Base-by-base conservation (phyloP, 106 monocot species). In the Allium sativum region DNA sequence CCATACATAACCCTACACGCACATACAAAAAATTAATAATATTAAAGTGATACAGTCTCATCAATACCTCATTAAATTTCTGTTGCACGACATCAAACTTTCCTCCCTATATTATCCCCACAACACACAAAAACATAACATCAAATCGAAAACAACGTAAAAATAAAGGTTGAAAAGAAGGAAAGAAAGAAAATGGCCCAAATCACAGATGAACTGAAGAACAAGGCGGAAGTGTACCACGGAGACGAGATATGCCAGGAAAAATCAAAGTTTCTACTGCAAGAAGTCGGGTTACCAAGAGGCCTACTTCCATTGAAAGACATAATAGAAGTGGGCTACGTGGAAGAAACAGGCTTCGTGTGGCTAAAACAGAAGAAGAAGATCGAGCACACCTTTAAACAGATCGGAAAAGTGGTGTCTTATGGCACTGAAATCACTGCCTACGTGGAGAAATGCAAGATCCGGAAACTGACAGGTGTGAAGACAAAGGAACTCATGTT, bases 281-380 rank as follows among this genome's bases (percentile, higher is more conserved):
- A 58, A 52, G 74, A 74, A 12, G 68, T 78, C 8, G 68, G 68
- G 21, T 74, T 78, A 48, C 82, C 82, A 3, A 42, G 52, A 9
- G 78, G 78, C 7, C 78, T 83, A 62, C 82, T 83, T 64, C 82
- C 82, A 5, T 51, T 83, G 16, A 73, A 78, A 22, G 78, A 83
- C 67, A 75, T 83, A 55, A 55, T 65, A 15, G 82, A 83, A 52
- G 55, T 55, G 16, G 81, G 81, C 17, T 64, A 82, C 40, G 61
- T 74, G 10, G 68, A 64, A 31, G 69, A 77, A 18, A 76, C 81
- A 1, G 73, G 81, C 12, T 77, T 77, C 45, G 70, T 82, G 42
- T 82, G 78, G 82, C 63, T 78, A 12, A 46, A 61, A 51, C 82
- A 82, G 71, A 75, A 75, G 67, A 72, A 78, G 70, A 57, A 56